Evolutionary conservation across 805 yeast species (phyloP).

Genomic region (Starmerella tilneyi): DNA sequence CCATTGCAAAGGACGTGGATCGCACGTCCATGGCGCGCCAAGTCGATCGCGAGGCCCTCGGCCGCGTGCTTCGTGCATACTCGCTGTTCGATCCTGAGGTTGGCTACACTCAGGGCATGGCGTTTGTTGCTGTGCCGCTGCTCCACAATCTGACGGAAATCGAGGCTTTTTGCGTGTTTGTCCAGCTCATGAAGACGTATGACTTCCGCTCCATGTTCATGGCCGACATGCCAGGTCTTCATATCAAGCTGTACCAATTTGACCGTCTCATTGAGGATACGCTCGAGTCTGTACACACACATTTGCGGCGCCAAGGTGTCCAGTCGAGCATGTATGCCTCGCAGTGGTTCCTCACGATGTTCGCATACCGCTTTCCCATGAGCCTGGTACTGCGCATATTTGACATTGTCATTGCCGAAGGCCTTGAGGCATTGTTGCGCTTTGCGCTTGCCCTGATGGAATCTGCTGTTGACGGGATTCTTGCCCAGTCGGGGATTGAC

Average conservation of each 20-base stretch:
- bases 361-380: constrained; percentile 89
- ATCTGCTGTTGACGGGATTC: constrained; percentile 50
- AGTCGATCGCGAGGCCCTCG: constrained; percentile 48
- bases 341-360: constrained; percentile 93
- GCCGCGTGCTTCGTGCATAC: constrained; percentile 70
- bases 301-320: constrained; percentile 75
- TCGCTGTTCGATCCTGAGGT: constrained; percentile 81
- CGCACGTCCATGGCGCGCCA: constrained; percentile 74
- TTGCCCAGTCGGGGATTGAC: constrained; percentile 58
- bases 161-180: constrained; percentile 75
- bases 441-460: constrained; percentile 74
- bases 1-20: constrained; percentile 69
- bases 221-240: constrained; percentile 91
- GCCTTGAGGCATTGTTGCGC: constrained; percentile 73
- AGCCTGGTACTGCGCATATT: constrained; percentile 77
- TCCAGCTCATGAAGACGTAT: constrained; percentile 74
- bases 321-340: constrained; percentile 92
- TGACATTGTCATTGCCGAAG: constrained; percentile 84
- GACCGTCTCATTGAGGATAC: constrained; percentile 74
- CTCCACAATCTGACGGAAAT: constrained; percentile 68
- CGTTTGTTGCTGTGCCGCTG: constrained; percentile 78
- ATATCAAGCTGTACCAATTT: constrained; percentile 74
- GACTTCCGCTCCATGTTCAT: constrained; percentile 65
- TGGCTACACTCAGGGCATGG: constrained; percentile 98
- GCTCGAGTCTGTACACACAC: constrained; percentile 61